Base-by-base conservation (phyloP, 495 filamentous ascomycete species). In the Penicillium macrosclerotiorum region DNA sequence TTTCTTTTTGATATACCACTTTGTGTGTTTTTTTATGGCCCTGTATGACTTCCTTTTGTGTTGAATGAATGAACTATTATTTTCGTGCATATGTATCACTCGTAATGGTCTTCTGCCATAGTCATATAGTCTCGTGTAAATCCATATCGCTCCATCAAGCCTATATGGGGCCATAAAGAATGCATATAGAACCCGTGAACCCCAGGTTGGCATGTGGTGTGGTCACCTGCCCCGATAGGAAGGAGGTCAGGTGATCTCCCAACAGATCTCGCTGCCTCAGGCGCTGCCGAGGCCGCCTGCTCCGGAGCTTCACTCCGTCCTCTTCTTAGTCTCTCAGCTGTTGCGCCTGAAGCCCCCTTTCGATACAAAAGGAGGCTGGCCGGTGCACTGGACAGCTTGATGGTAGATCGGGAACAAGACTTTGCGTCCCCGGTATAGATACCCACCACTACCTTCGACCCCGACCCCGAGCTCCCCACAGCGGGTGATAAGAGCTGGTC, bases 1-100 rank as follows among this genome's bases (percentile, higher is more conserved):
- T 40, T 52, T 47, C n/a, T 49, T 20, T 48, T 51, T 54, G 56
- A 62, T 63, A 64, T 62, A 61, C 61, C 60, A 64, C 60, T 31
- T 44, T n/a, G n/a, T n/a, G 31, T 43, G 40, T 39, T 42, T 55
- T 45, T 42, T 50, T 38, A 43, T 48, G 43, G 36, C 25, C 36
- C 20, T 54, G 59, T 50, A 62, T 57, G 59, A 59, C 36, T 57
- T 51, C 23, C 52, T 51, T 46, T 50, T 55, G 49, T 52, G 42
- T 43, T 44, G 18, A 20, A 41, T 42, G 38, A 42, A 42, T 52
- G 39, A 57, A 35, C 46, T 31, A 32, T 17, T 32, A 46, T 43
- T 54, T 19, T 9, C 47, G 26, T 45, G n/a, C 43, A 39, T 30
- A 47, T 38, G 27, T 31, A 24, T 47, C 24, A 32, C 23, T 42